phyloP scores from a whole-genome alignment of 352 stramenopile genomes.

The Pelagophyceae sp. region DNA sequence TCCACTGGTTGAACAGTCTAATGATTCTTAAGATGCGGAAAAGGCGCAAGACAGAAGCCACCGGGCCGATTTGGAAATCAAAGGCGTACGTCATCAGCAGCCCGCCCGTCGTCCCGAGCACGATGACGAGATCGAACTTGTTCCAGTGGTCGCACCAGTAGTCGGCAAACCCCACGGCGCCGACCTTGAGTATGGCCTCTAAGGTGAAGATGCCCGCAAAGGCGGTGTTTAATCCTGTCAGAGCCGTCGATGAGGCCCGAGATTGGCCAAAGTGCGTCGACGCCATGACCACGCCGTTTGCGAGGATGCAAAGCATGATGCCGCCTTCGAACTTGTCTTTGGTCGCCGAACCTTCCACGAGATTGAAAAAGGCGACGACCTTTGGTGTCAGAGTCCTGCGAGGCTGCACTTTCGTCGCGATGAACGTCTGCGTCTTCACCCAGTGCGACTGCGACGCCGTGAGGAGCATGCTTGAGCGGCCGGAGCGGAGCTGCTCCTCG shows the following conservation, averaged over 20 bases:
- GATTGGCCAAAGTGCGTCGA: slow-evolving; percentile 68
- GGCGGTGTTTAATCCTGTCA: slow-evolving; percentile 65
- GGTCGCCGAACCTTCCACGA: slow-evolving; percentile 50
- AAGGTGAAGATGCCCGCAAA: slow-evolving; percentile 75
- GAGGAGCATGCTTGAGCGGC: slow-evolving; percentile 38
- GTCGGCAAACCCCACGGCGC: slow-evolving; percentile 47
- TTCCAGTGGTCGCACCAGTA: slow-evolving; percentile 50
- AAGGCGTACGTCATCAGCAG: no score
- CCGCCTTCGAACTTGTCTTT: slow-evolving; percentile 64
- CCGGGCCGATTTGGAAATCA: slow-evolving; percentile 20
- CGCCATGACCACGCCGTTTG: slow-evolving; percentile 75
- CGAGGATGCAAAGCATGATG: slow-evolving; percentile 75
- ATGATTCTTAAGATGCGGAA: slow-evolving; percentile 80
- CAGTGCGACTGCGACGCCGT: slow-evolving; percentile 77
- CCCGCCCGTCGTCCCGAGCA: slow-evolving; percentile 41
- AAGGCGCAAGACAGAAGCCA: slow-evolving; percentile 57
- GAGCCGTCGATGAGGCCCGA: slow-evolving; percentile 42
- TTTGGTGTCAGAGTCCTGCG: slow-evolving; percentile 39
- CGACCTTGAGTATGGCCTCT: slow-evolving; percentile 73
- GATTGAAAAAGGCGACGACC: slow-evolving; percentile 49
- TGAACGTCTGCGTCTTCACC: slow-evolving; percentile 51
- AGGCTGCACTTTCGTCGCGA: slow-evolving; percentile 21
- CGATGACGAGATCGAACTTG: slow-evolving; percentile 48
- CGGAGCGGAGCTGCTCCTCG: slow-evolving; percentile 26
- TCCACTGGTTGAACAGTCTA: slow-evolving; percentile 66